Conservation (phyloP, 2,329 filamentous ascomycete species). For the Uncinocarpus reesii region DNA sequence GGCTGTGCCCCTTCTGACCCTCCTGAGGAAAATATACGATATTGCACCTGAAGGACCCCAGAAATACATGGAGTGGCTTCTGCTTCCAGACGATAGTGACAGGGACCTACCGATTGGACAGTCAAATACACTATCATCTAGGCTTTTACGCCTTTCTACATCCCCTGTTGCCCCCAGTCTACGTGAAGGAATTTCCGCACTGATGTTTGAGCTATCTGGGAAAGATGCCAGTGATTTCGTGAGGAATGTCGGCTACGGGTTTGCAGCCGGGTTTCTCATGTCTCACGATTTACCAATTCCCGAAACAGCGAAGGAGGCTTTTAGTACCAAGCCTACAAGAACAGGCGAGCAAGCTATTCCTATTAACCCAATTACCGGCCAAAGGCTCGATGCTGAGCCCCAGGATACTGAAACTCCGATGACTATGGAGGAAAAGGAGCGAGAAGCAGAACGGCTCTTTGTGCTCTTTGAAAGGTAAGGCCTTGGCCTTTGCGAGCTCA, state of each 20-base stretch:
- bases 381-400: constrained; percentile 60
- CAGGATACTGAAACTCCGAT: constrained; percentile 56
- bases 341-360: constrained; percentile 29
- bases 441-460: constrained; percentile 80
- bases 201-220: constrained; percentile 80
- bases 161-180: constrained; percentile 62
- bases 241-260: constrained; percentile 87
- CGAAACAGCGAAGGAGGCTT: constrained; percentile 50
- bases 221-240: constrained; percentile 72
- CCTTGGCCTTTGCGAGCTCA: neutral
- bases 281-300: constrained; percentile 73
- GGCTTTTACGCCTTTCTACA: constrained; percentile 66
- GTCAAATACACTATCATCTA: constrained; percentile 61
- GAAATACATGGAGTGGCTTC: constrained; percentile 50
- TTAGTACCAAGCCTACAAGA: constrained; percentile 29
- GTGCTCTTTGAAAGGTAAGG: constrained; percentile 74
- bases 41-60: constrained; percentile 54
- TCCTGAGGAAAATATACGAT: constrained; percentile 61
- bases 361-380: constrained; percentile 80
- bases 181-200: constrained; percentile 60
- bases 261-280: constrained; percentile 80
- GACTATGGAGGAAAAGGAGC: constrained; percentile 83
- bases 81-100: constrained; percentile 70
- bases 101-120: constrained; percentile 66
- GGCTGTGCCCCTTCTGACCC: constrained; percentile 62